Base-by-base conservation (phyloP, 2,329 filamentous ascomycete genomes). In the Trichophyton verrucosum region DNA sequence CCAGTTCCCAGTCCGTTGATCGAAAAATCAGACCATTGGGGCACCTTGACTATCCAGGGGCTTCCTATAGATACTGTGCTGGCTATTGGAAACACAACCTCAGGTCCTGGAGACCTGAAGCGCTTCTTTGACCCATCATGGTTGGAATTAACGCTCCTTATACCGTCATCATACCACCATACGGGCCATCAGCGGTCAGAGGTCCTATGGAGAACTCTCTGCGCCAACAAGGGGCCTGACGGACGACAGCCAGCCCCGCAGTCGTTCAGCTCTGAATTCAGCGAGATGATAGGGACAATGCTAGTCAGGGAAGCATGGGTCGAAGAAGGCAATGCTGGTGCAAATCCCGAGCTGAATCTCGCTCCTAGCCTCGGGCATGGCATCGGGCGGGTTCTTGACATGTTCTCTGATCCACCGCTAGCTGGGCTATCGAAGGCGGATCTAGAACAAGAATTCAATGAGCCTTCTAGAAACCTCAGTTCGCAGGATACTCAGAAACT, bases 51-150 rank as follows among this genome's bases (percentile, higher is more conserved):
- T 4, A 40, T 64, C 7, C 40, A 53, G 30, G 63, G 60, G 3
- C 57, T 60, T 11, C 61, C 59, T 44, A 56, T 64, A n/a, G 63
- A 63, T 58, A 56, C 55, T 3, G 49, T 64, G n/a, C 13, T 59
- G 36, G 27, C 57, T 15, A 59, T 61, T 40, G 61, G 61, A 15
- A 61, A 57, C 38, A 59, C 59, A n/a, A 60, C 61, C 1, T 40
- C 57, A 13, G 49, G 56, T 3, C 55, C 56, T 1, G 44, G 27
- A 15, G 61, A 63, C 40, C 49, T 30, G 15, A 44, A 47, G 15
- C 61, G 61, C 33, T 57, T 62, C 24, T 64, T 64, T 44, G 63
- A 64, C 44, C 61, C 57, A 3, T 58, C 55, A n/a, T 64, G 63
- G 61, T 46, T 62, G 27, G 60, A 62, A 33, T 17, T 64, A 7